phyloP scores from a whole-genome alignment of 1,284 basidiomycete species.

The Trametes hirsuta region DNA sequence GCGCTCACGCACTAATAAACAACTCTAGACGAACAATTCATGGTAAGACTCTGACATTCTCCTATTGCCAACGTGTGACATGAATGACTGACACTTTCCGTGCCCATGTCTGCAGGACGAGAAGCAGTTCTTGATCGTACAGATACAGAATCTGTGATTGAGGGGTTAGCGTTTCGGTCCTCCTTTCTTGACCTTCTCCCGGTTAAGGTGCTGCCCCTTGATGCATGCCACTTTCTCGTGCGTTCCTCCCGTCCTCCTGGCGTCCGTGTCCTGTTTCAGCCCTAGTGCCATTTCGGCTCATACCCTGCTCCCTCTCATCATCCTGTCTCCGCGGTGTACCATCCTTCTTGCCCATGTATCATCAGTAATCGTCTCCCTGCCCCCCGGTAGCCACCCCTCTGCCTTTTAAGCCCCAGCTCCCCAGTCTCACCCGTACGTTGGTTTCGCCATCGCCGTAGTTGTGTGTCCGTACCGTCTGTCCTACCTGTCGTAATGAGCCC shows the following conservation, averaged over 20 bases:
- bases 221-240: slow-evolving; percentile 3
- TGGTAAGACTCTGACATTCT: slow-evolving; percentile 45
- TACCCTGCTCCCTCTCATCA: slow-evolving; percentile 10
- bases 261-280: not conserved
- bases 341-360: slow-evolving; percentile 22
- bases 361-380: slow-evolving; percentile 20
- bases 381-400: slow-evolving; percentile 3
- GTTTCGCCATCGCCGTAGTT: slow-evolving; percentile 6
- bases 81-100: not conserved
- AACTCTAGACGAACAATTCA: slow-evolving; percentile 88
- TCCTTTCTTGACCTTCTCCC: slow-evolving; percentile 2
- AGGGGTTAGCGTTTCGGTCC: not conserved
- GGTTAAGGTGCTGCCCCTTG: slow-evolving; percentile 11
- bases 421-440: not conserved
- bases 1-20: slow-evolving; percentile 1
- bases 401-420: not conserved
- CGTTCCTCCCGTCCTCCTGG: not conserved
- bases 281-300: slow-evolving; percentile 4
- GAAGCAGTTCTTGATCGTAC: slow-evolving; percentile 94
- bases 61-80: not conserved
- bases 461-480: slow-evolving; percentile 12
- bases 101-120: slow-evolving; percentile 67
- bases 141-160: slow-evolving; percentile 77
- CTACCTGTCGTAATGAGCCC: slow-evolving; percentile 6
- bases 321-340: slow-evolving; percentile 19